These are phyloP conservation scores for Mycena filopes DNA, from an alignment of 768 basidiomycete genomes.

Conservation along the genomic window DNA sequence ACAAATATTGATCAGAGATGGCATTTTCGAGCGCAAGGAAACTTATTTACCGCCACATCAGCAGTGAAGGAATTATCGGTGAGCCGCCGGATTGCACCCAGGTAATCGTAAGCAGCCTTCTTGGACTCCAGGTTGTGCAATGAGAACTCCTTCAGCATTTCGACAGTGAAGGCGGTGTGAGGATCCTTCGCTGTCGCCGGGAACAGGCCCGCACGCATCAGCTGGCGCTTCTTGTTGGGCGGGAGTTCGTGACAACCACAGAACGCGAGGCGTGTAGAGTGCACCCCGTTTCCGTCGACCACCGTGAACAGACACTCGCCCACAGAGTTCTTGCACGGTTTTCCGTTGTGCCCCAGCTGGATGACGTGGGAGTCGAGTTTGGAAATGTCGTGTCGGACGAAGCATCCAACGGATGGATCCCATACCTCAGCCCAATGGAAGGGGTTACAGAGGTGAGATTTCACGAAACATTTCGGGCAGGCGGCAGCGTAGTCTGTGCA, in stretches of 20 bases:
- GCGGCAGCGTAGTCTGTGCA: conserved; percentile 4
- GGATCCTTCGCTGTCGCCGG: conserved; percentile 39
- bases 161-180: conserved; percentile 38
- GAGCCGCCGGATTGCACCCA: conserved; percentile 35
- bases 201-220: conserved; percentile 38
- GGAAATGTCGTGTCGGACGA: conserved; percentile 38
- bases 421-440: conserved; percentile 43
- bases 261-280: conserved; percentile 36
- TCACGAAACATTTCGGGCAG: conserved; percentile 38
- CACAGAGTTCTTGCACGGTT: neutral
- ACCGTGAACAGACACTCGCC: conserved; percentile 28
- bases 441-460: conserved; percentile 28
- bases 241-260: conserved; percentile 34
- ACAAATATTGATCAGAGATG: neutral
- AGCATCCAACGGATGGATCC: conserved; percentile 26
- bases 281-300: conserved; percentile 41
- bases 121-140: conserved; percentile 39
- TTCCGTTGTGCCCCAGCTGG: conserved; percentile 36
- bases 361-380: conserved; percentile 25
- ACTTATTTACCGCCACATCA: conserved; percentile 31
- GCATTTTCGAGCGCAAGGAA: too few species aligned
- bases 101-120: conserved; percentile 39
- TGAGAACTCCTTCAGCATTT: conserved; percentile 38
- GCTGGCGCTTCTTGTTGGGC: conserved; percentile 34
- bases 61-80: conserved; percentile 37